Base-by-base conservation (phyloP, 108 stramenopile species). In the Cyclotella sp. region DNA sequence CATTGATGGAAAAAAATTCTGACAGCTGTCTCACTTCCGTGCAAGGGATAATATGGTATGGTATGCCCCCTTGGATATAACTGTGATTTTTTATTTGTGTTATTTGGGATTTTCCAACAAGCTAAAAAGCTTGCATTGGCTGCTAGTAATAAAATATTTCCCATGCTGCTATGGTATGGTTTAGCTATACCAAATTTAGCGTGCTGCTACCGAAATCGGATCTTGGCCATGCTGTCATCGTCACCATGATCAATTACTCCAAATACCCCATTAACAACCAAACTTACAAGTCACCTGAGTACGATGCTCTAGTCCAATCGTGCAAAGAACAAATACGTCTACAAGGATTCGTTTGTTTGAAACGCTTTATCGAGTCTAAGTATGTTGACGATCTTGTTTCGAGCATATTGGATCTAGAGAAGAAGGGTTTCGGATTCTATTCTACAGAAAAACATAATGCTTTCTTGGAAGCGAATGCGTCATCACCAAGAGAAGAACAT, bases 371-470 rank as follows among this genome's bases (percentile, higher is more conserved):
- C 16, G 55, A 43, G 13, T 44, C 68, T 18, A 24, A 28, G 9
- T 66, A 45, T 26, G 39, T 77, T 2, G 39, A 61, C 27, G 15
- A 22, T 13, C 60, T 77, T 11, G n/a, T 58, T 11, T 77, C 76
- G 22, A 68, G 22, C 42, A 61, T 77, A 19, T 27, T 69, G 1
- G 30, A 77, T 27, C 27, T 69, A 27, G 76, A 77, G 47, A 18
- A 45, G 42, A 55, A 28, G 34, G 68, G 76, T 22, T 67, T 69
- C 0, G 76, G 76, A 40, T 77, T 62, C 51, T 70, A 69, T 67
- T 77, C 76, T 15, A 63, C 34, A 49, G 76, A 77, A 22, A 59
- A 47, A 21, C 76, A 77, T 46, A 76, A 76, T 42, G 67, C 68
- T 39, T 76, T 76, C 60, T 34, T 76, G 44, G 76, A 77, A 39